phyloP scores from a whole-genome alignment of 257 asterid species.

The Echites panduratus region DNA sequence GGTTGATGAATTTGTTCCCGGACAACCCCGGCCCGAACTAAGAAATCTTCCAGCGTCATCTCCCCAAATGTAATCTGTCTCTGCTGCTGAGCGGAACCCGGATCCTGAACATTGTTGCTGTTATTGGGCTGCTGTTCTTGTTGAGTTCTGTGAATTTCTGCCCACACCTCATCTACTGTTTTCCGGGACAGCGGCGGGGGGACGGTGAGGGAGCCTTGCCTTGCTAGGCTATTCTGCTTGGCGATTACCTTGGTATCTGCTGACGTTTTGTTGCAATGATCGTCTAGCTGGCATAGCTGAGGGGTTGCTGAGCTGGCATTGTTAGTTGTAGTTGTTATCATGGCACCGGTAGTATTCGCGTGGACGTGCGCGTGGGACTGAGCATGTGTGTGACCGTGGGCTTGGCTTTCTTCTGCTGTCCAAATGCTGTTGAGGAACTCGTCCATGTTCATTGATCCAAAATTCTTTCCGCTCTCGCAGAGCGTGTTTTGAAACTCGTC shows the following conservation, averaged over 20 bases:
- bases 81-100: constrained; percentile 33
- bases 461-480: constrained; percentile 59
- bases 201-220: constrained; percentile 63
- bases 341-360: background rate
- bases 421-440: constrained; percentile 88
- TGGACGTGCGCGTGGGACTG: no score
- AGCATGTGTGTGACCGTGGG: constrained; percentile 32
- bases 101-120: constrained; percentile 17
- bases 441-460: constrained; percentile 93
- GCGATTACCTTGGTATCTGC: constrained; percentile 18
- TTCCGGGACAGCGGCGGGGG: constrained; percentile 57
- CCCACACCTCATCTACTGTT: constrained; percentile 83
- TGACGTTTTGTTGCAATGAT: no score
- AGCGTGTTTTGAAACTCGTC: constrained; percentile 73
- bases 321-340: background rate
- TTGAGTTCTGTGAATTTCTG: constrained; percentile 44
- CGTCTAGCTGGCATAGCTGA: constrained; percentile 24
- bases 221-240: constrained; percentile 40
- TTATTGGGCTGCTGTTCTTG: constrained; percentile 18
- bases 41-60: constrained; percentile 82
- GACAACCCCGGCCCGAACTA: constrained; percentile 66
- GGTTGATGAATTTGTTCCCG: constrained; percentile 35
- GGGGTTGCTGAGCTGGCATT: background rate
- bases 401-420: constrained; percentile 81
- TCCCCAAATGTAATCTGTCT: constrained; percentile 60